phyloP scores from a whole-genome alignment of 768 basidiomycete species.

The Austroboletus eburneus region DNA sequence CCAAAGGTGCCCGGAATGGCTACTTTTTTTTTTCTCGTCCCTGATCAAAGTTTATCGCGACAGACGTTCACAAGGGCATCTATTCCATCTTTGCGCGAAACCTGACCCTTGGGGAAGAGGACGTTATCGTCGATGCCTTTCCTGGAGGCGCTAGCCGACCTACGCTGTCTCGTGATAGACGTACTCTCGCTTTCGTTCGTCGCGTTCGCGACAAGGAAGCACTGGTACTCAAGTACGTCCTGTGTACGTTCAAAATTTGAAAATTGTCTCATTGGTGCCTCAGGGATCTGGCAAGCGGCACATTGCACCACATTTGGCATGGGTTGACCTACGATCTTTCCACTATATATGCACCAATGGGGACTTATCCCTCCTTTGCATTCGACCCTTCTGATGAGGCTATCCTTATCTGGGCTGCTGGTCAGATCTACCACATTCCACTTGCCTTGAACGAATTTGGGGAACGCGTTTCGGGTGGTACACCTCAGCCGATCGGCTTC shows the following conservation, averaged over 20 bases:
- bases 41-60: not conserved
- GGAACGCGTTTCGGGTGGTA: slow-evolving; percentile 41
- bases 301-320: slow-evolving; percentile 60
- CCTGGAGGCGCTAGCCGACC: slow-evolving; percentile 76
- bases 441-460: slow-evolving; percentile 36
- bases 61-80: slow-evolving; percentile 68
- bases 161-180: slow-evolving; percentile 62
- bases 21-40: not conserved
- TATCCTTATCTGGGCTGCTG: slow-evolving; percentile 71
- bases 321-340: slow-evolving; percentile 68
- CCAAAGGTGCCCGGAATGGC: slow-evolving; percentile 53
- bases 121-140: slow-evolving; percentile 48
- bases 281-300: slow-evolving; percentile 66
- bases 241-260: not conserved
- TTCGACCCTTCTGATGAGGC: slow-evolving; percentile 36
- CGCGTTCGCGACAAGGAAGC: slow-evolving; percentile 71
- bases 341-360: slow-evolving; percentile 67
- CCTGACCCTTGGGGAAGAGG: slow-evolving; percentile 49
- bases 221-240: slow-evolving; percentile 61
- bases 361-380: slow-evolving; percentile 73
- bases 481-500: slow-evolving; percentile 53
- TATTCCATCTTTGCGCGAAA: slow-evolving; percentile 69
- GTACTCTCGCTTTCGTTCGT: slow-evolving; percentile 71
- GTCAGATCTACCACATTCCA: slow-evolving; percentile 63
- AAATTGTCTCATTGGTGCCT: slow-evolving; percentile 7